Base-by-base conservation (phyloP, 306 rosid genomes). In the Dryas drummondii region DNA sequence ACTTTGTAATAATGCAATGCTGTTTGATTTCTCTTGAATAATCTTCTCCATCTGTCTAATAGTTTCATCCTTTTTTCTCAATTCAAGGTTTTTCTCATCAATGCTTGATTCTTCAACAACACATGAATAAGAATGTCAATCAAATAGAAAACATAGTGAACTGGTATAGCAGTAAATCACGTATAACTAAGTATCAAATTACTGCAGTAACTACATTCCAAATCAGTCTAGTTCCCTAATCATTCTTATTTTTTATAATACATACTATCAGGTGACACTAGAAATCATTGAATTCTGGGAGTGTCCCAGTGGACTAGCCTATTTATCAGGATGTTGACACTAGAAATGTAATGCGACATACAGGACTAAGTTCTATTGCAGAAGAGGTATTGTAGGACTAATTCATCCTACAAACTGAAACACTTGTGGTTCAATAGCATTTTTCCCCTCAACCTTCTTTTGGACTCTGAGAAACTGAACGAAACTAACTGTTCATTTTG, bases 91-190 rank as follows among this genome's bases (percentile, higher is more conserved):
- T 57, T 76, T 75, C 75, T 71, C 76, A 9, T 59, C 26, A 17
- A 79, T 61, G 63, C 62, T 70, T 58, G 62, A 55, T 71, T 83
- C 86, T 79, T 16, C 76, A 75, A 46, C 22, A 12, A 71, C 9
- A 52, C 3, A 17, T 41, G 26, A 40, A 71, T 48, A 56, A 47
- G 47, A 50, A 66, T 50, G 8, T 44, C 60, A 44, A 26, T 37
- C 44, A 76, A 55, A 44, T 17, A 56, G 56, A 62, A 40, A 70
- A 52, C 52, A 51, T 5, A 48, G 11, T 68, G 56, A 49, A 6
- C 26, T 68, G 12, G 27, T 32, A 71, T 6, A 68, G 12, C 53
- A 72, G 14, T 44, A 14, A 66, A 72, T 77, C 14, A 51, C 32
- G 14, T 15, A 14, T 2, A 27, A 9, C 13, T 27, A 16, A 32